These are phyloP conservation scores for Yamadazyma dushanensis DNA, from an alignment of 1,139 yeast genomes.

Conservation along the genomic window DNA sequence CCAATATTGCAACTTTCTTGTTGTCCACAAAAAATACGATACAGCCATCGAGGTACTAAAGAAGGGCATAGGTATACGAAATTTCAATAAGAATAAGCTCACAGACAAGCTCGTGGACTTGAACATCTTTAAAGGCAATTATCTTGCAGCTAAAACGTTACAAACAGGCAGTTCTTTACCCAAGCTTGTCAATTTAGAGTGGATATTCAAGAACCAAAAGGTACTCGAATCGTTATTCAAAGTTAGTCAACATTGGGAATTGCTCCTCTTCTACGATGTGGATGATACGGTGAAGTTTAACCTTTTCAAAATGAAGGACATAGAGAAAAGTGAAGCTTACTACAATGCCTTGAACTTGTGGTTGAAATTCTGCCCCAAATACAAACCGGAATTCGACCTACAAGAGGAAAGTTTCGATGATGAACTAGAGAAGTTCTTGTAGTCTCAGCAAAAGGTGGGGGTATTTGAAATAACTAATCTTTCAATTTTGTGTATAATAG, in stretches of 20 bases:
- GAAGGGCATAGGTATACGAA: constrained; percentile 27
- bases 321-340: constrained; percentile 7
- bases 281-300: constrained; percentile 5
- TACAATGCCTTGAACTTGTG: constrained; percentile 5
- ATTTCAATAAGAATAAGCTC: constrained; percentile 24
- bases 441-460: background rate
- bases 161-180: constrained; percentile 18
- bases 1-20: constrained; percentile 51
- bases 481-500: no score
- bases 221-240: constrained; percentile 20
- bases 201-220: constrained; percentile 22
- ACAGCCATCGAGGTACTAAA: constrained; percentile 38
- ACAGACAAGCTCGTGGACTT: constrained; percentile 42
- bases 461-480: background rate
- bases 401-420: constrained; percentile 2
- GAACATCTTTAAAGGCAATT: constrained; percentile 31
- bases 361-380: constrained; percentile 8
- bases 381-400: constrained; percentile 3
- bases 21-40: constrained; percentile 27
- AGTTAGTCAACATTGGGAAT: constrained; percentile 11
- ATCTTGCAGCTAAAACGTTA: constrained; percentile 37
- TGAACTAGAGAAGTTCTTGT: constrained; percentile 4
- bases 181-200: constrained; percentile 41
- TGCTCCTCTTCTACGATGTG: constrained; percentile 8
- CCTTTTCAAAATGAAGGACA: constrained; percentile 7